Conservation (phyloP, 2,329 filamentous ascomycete species). For the Aspergillaceae sp. region DNA sequence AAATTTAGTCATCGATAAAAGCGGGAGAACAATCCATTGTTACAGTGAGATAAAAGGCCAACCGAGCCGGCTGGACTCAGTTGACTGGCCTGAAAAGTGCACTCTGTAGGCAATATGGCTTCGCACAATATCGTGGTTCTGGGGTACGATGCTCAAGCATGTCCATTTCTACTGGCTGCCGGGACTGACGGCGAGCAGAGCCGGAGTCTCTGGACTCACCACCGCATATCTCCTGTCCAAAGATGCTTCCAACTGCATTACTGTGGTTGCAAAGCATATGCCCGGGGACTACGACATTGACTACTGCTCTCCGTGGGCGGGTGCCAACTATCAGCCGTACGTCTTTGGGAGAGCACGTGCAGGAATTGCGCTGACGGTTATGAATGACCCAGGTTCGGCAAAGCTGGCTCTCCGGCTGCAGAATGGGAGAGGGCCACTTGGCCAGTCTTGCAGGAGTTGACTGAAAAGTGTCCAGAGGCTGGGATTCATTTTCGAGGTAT, state of each 20-base stretch:
- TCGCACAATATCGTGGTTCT: slow-evolving; percentile 31
- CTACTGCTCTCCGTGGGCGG: slow-evolving; percentile 84
- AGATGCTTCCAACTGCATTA: slow-evolving; percentile 51
- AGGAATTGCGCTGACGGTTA: background rate
- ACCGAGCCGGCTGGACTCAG: background rate
- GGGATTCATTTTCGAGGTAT: slow-evolving; percentile 70
- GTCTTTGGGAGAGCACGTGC: slow-evolving; percentile 14
- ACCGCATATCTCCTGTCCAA: slow-evolving; percentile 55
- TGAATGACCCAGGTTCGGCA: slow-evolving; percentile 28
- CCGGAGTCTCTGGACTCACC: slow-evolving; percentile 58
- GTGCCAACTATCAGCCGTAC: slow-evolving; percentile 69
- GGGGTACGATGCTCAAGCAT: slow-evolving; percentile 19
- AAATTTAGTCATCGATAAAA: no score
- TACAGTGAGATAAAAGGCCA: no score
- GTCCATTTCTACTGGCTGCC: no score
- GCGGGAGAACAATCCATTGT: no score
- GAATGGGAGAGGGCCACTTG: slow-evolving; percentile 57
- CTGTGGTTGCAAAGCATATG: slow-evolving; percentile 78
- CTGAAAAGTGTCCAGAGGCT: slow-evolving; percentile 61
- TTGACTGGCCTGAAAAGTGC: background rate
- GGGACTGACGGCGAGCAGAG: slow-evolving; percentile 34
- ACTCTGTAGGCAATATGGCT: no score
- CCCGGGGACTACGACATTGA: slow-evolving; percentile 87
- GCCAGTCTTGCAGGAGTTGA: slow-evolving; percentile 53
- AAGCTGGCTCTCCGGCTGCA: slow-evolving; percentile 28